Evolutionary conservation across 1,139 yeast species (phyloP), one percentile per base, ranked within the genome.

Genomic region (Nakaseomyces uthaithaninus): DNA sequence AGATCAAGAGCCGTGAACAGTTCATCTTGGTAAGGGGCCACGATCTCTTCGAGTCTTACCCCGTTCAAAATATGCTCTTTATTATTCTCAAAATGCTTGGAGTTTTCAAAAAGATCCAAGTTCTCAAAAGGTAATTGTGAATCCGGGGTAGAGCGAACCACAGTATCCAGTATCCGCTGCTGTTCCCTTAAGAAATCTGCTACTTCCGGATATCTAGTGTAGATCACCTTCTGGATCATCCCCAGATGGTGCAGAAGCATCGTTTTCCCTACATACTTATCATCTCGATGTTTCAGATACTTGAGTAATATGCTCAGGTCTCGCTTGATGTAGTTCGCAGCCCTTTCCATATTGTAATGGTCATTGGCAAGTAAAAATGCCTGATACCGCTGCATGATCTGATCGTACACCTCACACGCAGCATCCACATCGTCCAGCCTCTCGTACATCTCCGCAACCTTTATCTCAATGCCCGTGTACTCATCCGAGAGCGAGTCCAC

Each of bases 371-470:
- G 52, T 28, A 80, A 64, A 9, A 75, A 75, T 11, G 74, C 71
- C 44, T 76, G 66, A 51, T 80, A 81, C 26, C 75, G 64, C 2
- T 77, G 69, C 11, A 80, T 76, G 42, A 83, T 68, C 51, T 80
- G 87, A 44, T 77, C 68, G 59, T 83, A 83, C 20, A 81, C 59
- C 49, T 70, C 68, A 22, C 74, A 66, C 0, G 94, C 93, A 43
- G 80, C 84, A 16, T 72, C 69, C 25, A 59, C 45, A 75, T 73
- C 69, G 24, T 67, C 68, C 49, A 82, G 63, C 38, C 79, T 64
- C 54, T 83, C 93, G 59, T 77, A 84, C 87, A 86, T 82, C 57
- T 87, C 95, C 3, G 82, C 94, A 34, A 84, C 68, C 54, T 87
- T 85, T 53, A 89, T 67, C 53, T 86, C 94, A 43, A 87, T 74